Evolutionary conservation across 2,329 filamentous ascomycete species (phyloP).

Genomic region (Colletotrichum gloeosporioides): DNA sequence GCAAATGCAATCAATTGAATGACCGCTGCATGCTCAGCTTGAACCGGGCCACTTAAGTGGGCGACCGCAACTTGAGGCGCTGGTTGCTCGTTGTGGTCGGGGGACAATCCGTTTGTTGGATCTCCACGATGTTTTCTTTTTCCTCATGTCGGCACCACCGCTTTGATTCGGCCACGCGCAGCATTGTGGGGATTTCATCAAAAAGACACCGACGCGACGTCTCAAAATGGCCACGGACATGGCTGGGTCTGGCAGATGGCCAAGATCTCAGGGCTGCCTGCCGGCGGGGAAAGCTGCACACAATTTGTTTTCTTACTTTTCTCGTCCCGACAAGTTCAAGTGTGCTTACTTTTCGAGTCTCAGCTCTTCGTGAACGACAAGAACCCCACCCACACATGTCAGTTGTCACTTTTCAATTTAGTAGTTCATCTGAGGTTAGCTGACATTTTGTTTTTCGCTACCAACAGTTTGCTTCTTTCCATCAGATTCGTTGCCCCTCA

Average conservation of each 20-base stretch:
- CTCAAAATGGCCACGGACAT: background rate
- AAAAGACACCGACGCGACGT: background rate
- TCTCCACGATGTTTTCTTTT: slow-evolving; percentile 1
- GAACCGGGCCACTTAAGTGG: background rate
- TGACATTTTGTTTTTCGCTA: background rate
- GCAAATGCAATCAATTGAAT: background rate
- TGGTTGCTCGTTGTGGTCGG: background rate
- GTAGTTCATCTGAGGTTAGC: background rate
- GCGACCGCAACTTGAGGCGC: background rate
- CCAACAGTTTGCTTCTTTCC: background rate
- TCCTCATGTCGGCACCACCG: background rate
- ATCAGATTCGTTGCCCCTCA: background rate
- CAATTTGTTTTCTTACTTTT: background rate
- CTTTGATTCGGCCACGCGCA: background rate
- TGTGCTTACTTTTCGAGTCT: background rate
- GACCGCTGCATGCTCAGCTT: background rate
- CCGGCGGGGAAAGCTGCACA: background rate
- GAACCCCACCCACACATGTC: background rate
- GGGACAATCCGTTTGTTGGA: background rate
- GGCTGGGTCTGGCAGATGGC: background rate
- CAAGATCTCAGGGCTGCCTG: background rate
- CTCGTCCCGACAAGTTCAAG: background rate
- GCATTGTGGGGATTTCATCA: background rate
- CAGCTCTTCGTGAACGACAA: background rate
- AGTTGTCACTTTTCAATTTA: background rate